A percentile compares a stretch with the other conserved stretches of the same genome.
These are phyloP conservation scores for Cnidoscolus chayamansa DNA, from an alignment of 441 rosid genomes.

Conservation along the genomic window DNA sequence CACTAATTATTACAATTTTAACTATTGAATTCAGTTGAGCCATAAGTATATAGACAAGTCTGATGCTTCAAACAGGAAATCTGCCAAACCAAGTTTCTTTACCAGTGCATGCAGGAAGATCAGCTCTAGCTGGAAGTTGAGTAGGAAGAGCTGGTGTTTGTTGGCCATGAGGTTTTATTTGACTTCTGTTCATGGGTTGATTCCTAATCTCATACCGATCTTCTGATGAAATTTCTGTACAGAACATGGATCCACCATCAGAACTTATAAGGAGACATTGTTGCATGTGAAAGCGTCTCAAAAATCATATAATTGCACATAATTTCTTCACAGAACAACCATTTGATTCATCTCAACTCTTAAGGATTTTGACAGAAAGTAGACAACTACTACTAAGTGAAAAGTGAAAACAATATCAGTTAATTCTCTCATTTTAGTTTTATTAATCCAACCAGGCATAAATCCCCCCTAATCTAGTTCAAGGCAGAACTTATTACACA, in stretches of 20 bases:
- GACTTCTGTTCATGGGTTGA: constrained; percentile 49
- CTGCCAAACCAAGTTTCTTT: constrained; percentile 13
- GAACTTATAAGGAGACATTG: constrained; percentile 18
- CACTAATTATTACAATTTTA: not conserved
- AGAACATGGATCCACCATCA: constrained; percentile 20
- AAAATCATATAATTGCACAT: constrained; percentile 9
- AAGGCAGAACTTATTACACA: not conserved
- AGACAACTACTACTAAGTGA: too few relatives aligned
- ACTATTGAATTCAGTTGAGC: not conserved
- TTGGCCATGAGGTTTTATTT: constrained; percentile 53
- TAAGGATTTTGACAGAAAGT: not conserved
- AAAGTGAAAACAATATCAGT: not conserved
- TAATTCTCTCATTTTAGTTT: not conserved
- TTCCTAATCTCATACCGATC: constrained; percentile 59
- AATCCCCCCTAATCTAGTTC: not conserved
- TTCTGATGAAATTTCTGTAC: constrained; percentile 55
- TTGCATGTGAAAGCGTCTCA: constrained; percentile 3
- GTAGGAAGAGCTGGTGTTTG: constrained; percentile 62
- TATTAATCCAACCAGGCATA: not conserved
- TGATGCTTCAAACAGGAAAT: not conserved
- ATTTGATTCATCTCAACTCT: not conserved
- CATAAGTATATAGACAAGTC: not conserved
- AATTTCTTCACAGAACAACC: not conserved
- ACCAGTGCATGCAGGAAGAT: constrained; percentile 88
- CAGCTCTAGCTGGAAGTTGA: constrained; percentile 87